Evolutionary conservation across 2,329 filamentous ascomycete species (phyloP), one percentile per base, ranked within the genome.

Genomic region (Calonectria multiphialidica): DNA sequence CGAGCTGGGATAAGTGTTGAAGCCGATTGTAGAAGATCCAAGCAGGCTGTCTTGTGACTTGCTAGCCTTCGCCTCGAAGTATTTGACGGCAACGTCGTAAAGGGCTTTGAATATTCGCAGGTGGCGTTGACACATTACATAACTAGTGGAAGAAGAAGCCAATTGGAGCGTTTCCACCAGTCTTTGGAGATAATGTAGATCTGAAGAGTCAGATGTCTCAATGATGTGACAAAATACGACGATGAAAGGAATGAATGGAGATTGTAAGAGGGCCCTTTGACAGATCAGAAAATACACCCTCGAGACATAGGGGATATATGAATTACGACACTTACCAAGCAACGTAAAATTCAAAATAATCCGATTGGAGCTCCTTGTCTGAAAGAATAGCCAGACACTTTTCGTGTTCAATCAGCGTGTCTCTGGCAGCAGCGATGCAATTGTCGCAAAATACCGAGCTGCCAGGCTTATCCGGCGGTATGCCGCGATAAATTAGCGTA

Each of bases 151-250:
- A 30, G 53, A 40, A 0, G 74, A 50, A 1, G 68, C 33, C 1
- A 50, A 59, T 28, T 78, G 69, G 3, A 78, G 53, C 0, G 71
- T 73, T 7, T 73, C 72, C 18, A 78, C 70, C 1, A 79, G 37
- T 13, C 35, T 23, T 12, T 68, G 66, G 0, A 79, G 44, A 21
- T 62, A 82, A 9, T 79, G 65, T 2, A 89, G 83, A 65, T 89
- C 87, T 2, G 78, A 76, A 23, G 78, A 70, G n/a, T 87, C 82
- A n/a, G 82, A 83, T 0, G 84, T 83, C 66, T 86, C 83, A 47
- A 79, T 76, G 23, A 76, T 69, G 57, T 79, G 75, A 35, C 79
- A 81, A 55, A 80, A 81, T 1, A 81, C 15, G 10, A 80, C 71
- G 3, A 76, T 80, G 47, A 79, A 80, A 2, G 78, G 78, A 2